Evolutionary conservation across 805 yeast species (phyloP).

Genomic region (Candida pini): DNA sequence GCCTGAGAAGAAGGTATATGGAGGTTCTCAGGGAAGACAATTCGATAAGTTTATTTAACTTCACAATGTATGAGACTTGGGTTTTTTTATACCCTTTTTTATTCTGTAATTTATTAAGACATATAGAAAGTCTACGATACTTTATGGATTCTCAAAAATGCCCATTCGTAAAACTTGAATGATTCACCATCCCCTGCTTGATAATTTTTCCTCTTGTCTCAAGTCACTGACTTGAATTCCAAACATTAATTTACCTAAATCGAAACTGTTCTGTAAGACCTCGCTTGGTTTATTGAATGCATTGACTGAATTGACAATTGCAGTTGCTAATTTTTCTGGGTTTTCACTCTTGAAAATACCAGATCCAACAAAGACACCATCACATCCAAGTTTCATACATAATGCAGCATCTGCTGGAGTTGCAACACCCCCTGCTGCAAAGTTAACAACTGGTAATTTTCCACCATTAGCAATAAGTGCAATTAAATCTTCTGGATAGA

Average conservation of each 20-base stretch:
- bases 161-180: too few relatives aligned
- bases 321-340: conserved; percentile 68
- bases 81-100: too few relatives aligned
- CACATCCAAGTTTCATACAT: conserved; percentile 77
- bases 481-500: conserved; percentile 49
- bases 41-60: too few relatives aligned
- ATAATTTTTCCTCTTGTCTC: conserved; percentile 38
- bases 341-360: conserved; percentile 73
- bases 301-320: conserved; percentile 77
- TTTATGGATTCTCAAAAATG: not conserved
- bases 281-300: conserved; percentile 56
- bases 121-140: not conserved
- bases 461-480: conserved; percentile 46
- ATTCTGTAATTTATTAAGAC: too few relatives aligned
- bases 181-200: conserved; percentile 49
- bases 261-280: conserved; percentile 60
- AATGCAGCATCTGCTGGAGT: conserved; percentile 86
- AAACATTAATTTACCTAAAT: conserved; percentile 71
- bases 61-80: too few relatives aligned
- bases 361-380: conserved; percentile 72
- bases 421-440: conserved; percentile 87
- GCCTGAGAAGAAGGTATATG: too few relatives aligned
- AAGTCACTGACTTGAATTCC: conserved; percentile 58
- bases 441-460: conserved; percentile 74
- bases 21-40: too few relatives aligned